phyloP scores from a whole-genome alignment of 768 basidiomycete genomes.

The Trametes gibbosa region DNA sequence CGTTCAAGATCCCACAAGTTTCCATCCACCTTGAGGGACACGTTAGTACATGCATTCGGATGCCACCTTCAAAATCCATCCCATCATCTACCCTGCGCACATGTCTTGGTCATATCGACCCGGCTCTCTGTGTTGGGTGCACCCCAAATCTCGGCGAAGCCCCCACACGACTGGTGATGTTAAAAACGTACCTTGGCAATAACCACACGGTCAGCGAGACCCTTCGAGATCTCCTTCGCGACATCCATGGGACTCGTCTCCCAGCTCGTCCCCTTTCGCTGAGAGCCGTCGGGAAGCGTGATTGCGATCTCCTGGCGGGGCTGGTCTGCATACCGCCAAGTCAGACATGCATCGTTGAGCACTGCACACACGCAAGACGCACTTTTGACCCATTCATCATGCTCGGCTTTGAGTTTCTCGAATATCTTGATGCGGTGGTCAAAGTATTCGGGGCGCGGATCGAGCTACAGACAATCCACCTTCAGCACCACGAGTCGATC shows the following conservation, averaged over 20 bases:
- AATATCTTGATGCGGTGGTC: slow-evolving; percentile 89
- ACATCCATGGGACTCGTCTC: slow-evolving; percentile 92
- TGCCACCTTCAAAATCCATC: no score
- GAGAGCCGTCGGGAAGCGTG: slow-evolving; percentile 83
- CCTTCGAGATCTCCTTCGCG: slow-evolving; percentile 84
- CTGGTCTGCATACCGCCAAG: slow-evolving; percentile 49
- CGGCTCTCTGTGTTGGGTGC: no score
- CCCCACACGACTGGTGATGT: not conserved
- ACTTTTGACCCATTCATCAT: slow-evolving; percentile 82
- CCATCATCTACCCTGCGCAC: no score
- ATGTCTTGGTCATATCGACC: no score
- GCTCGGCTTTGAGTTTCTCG: slow-evolving; percentile 79
- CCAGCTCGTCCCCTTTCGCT: slow-evolving; percentile 85
- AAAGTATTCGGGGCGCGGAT: slow-evolving; percentile 84
- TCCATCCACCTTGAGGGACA: slow-evolving; percentile 63
- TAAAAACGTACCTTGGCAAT: slow-evolving; percentile 83
- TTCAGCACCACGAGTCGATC: not conserved
- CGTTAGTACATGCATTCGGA: not conserved
- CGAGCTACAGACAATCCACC: slow-evolving; percentile 46
- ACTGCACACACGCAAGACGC: slow-evolving; percentile 18
- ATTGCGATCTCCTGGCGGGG: slow-evolving; percentile 80
- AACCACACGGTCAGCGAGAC: slow-evolving; percentile 83
- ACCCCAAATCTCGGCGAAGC: no score
- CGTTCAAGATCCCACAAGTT: slow-evolving; percentile 93
- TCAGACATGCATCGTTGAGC: not conserved